Conservation (phyloP, 495 filamentous ascomycete genomes). For the Trichoderma erinaceum region DNA sequence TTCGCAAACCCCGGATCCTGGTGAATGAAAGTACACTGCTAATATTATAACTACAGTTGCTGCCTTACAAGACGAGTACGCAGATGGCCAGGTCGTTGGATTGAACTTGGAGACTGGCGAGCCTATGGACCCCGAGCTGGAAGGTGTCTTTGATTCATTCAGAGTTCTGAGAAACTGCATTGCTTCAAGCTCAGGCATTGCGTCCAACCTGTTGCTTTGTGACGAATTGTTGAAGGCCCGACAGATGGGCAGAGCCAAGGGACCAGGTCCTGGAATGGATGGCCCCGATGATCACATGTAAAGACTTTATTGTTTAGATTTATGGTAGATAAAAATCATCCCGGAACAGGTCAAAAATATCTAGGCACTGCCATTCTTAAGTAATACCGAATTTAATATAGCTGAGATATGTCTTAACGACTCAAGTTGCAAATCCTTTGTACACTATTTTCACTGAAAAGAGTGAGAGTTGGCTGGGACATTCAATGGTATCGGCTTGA, state of each 20-base stretch:
- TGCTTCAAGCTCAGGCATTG: conserved; percentile 90
- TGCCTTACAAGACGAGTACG: conserved; percentile 73
- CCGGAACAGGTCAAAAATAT: neutral
- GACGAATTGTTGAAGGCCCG: conserved; percentile 96
- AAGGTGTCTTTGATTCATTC: conserved; percentile 94
- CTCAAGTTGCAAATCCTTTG: neutral
- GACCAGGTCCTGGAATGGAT: conserved; percentile 50
- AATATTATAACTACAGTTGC: conserved; percentile 53
- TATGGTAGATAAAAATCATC: conserved; percentile 9
- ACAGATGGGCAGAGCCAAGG: conserved; percentile 67
- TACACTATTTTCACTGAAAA: conserved; percentile 17
- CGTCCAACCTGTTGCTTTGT: conserved; percentile 88
- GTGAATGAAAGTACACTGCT: neutral
- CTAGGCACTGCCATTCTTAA: conserved; percentile 13
- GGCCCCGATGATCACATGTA: conserved; percentile 38
- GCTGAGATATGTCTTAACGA: neutral
- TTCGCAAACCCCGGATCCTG: neutral
- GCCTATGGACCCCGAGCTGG: conserved; percentile 91
- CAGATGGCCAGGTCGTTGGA: conserved; percentile 79
- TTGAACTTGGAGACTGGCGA: conserved; percentile 79
- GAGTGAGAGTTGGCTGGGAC: neutral
- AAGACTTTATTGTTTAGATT: conserved; percentile 16
- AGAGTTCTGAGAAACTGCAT: conserved; percentile 88
- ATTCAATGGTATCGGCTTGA: conserved; percentile 1
- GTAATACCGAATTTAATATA: conserved; percentile 20